Percentiles rank a stretch among this genome's conserved stretches.
These are phyloP conservation scores for Euphorbia tirucalli DNA, from an alignment of 345 rosid species.

Conservation along the genomic window DNA sequence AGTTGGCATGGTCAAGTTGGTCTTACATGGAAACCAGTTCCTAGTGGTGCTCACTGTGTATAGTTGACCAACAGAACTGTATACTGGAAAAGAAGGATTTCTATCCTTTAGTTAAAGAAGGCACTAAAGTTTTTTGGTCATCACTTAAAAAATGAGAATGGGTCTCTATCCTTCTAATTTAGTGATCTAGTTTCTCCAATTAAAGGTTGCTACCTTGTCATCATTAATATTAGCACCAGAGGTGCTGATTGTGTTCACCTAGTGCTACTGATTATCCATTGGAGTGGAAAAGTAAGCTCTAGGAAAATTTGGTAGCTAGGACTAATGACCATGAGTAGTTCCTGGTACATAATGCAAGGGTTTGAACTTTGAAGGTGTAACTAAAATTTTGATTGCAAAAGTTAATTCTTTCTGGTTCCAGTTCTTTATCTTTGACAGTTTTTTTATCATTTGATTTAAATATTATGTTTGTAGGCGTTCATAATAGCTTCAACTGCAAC, in stretches of 20 bases:
- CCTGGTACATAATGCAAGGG: too few species aligned
- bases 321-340: not conserved
- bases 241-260: not conserved
- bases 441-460: constrained; percentile 4
- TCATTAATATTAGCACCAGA: not conserved
- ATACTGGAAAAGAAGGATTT: not conserved
- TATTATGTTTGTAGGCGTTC: constrained; percentile 26
- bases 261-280: not conserved
- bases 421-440: not conserved
- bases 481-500: constrained; percentile 37
- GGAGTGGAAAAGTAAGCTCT: not conserved
- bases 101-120: not conserved
- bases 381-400: not conserved
- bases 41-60: not conserved
- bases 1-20: constrained; percentile 11
- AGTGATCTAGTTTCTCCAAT: not conserved
- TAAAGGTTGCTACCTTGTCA: not conserved
- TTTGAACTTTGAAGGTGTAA: not conserved
- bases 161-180: not conserved
- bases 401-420: not conserved
- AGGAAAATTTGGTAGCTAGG: not conserved
- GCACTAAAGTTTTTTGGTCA: not conserved
- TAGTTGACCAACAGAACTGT: constrained; percentile 5
- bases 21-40: not conserved
- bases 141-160: not conserved